Conservation (phyloP, 2,329 filamentous ascomycete species). For the Cytospora piceicola region DNA sequence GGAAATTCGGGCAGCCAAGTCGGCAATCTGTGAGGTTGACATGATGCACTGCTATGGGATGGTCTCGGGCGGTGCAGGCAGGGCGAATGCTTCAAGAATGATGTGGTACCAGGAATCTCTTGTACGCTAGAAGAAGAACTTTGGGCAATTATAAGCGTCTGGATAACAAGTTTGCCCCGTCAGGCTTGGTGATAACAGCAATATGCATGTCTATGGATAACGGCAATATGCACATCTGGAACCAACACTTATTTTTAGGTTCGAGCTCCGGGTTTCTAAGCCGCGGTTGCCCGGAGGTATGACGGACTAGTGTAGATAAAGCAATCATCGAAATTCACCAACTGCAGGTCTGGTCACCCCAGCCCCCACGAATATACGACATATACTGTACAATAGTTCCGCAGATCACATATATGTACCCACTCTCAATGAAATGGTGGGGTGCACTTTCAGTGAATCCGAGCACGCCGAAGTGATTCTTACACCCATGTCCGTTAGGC, state of each 20-base stretch:
- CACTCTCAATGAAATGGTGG: not conserved
- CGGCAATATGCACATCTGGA: too few relatives aligned
- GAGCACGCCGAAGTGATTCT: not conserved
- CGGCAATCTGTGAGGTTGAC: slow-evolving; percentile 9
- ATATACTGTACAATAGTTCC: not conserved
- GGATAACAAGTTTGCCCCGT: not conserved
- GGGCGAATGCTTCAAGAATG: not conserved
- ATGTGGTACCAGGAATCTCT: not conserved
- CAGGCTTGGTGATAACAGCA: not conserved
- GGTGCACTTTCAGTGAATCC: not conserved
- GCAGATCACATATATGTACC: not conserved
- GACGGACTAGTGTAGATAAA: not conserved
- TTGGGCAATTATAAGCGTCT: slow-evolving; percentile 4
- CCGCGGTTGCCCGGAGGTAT: not conserved
- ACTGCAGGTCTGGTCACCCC: not conserved
- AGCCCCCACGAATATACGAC: not conserved
- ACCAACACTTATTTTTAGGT: not conserved
- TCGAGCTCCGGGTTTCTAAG: not conserved
- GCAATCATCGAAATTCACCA: not conserved
- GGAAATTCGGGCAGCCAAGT: slow-evolving; percentile 19
- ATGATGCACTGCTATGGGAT: slow-evolving; percentile 1
- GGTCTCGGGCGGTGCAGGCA: not conserved
- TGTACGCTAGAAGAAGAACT: not conserved
- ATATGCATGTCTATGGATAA: too few relatives aligned
- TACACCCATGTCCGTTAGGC: too few relatives aligned